phyloP scores from a whole-genome alignment of 1,284 basidiomycete genomes.

The Ustilago tritici region DNA sequence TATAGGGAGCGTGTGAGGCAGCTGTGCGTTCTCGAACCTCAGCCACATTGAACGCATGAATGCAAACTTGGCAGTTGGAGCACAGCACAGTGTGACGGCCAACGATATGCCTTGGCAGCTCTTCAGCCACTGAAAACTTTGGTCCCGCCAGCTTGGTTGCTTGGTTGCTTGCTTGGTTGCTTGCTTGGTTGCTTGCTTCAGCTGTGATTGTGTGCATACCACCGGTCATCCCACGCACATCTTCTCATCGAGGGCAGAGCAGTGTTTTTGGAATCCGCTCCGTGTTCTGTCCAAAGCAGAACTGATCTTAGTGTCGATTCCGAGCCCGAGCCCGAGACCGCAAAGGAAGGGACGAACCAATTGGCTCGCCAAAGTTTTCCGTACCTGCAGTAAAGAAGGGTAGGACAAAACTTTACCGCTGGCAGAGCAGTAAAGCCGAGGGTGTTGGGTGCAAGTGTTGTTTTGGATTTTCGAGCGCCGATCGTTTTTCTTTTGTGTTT shows the following conservation, averaged over 20 bases:
- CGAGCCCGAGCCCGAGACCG: neutral
- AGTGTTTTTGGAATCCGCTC: neutral
- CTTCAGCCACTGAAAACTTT: conserved; percentile 10
- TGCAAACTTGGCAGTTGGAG: conserved; percentile 1
- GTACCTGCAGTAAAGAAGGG: neutral
- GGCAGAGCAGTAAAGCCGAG: conserved; percentile 2
- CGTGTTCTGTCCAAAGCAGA: neutral
- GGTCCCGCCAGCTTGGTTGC: neutral
- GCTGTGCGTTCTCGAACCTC: neutral
- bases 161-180: too few species aligned
- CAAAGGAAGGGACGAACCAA: neutral
- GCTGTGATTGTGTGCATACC: conserved; percentile 2
- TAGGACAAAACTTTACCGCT: conserved; percentile 1
- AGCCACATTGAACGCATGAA: conserved; percentile 13
- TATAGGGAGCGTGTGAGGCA: neutral
- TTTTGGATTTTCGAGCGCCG: neutral
- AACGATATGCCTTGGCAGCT: neutral
- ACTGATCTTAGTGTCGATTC: neutral
- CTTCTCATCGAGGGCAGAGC: neutral
- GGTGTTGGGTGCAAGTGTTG: neutral
- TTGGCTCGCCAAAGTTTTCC: neutral
- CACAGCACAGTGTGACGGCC: neutral
- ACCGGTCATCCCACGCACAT: conserved; percentile 6
- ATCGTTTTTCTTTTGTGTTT: conserved; percentile 3
- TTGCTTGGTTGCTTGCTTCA: too few species aligned